Base-by-base conservation (phyloP, 1,284 basidiomycete species). In the Thecaphora frezii region DNA sequence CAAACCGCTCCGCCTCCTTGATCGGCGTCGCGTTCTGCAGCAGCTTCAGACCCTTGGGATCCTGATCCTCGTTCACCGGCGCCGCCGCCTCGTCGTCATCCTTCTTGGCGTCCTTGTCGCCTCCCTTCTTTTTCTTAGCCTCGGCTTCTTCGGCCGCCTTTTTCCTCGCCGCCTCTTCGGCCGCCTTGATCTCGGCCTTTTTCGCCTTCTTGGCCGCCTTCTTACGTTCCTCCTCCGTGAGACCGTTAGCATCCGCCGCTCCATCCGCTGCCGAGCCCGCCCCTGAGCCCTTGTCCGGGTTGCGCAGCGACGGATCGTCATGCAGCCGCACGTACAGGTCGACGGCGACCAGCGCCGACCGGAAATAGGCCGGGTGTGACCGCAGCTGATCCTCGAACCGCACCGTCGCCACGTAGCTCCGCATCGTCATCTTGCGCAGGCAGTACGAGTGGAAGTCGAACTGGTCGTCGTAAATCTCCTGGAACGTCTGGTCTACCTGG, bases 401-500 rank as follows among this genome's bases (percentile, higher is more conserved):
- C 46, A 96, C 81, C 75, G 94, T 82, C 51, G 87, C 84, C 48
- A 90, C 71, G 79, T 98, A 98, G 14, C 89, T 85, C 46, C 87
- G 88, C 37, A 98, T 81, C 3, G 90, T 96, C 77, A 89, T 90
- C 73, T 91, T 91, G 44, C 96, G 87, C 73, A 97, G 76, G 69
- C 91, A 90, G 81, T 98, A 99, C 8, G 88, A 87, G 79, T 99
- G 96, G 84, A 98, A 99, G 80, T 99, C 96, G 73, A 91, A 94
- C 81, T 98, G 93, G 77, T 98, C 96, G 68, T 97, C 92, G 73
- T 93, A 90, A 65, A 91, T 86, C 53, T 90, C 89, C 52, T 89
- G 85, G 80, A 96, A 97, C 16, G 88, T 83, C 87, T 91, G 89
- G 57, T 87, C 85, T 40, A 96, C 82, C 45, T 88, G 84, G 51